phyloP scores from a whole-genome alignment of 345 rosid genomes.

The Bruguiera gymnorhiza region DNA sequence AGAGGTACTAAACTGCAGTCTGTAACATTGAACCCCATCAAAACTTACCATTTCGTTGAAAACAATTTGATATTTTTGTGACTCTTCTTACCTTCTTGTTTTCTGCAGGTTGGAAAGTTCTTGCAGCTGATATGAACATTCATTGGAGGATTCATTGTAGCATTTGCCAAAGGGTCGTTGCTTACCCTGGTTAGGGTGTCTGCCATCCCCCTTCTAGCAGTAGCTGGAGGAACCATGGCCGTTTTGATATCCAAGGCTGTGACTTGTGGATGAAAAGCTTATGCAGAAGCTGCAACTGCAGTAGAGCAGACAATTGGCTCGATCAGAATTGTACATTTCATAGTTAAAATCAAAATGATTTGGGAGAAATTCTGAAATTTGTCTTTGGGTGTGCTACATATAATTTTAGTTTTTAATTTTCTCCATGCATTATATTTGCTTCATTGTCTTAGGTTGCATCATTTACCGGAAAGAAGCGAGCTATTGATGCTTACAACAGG shows the following conservation, averaged over 20 bases:
- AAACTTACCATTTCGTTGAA: too few relatives aligned
- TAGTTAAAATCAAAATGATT: too few relatives aligned
- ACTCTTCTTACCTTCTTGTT: neutral
- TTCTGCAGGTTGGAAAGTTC: constrained; percentile 70
- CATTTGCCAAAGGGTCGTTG: constrained; percentile 77
- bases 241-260: constrained; percentile 47
- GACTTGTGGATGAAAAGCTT: constrained; percentile 62
- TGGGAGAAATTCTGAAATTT: too few relatives aligned
- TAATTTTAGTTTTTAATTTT: neutral
- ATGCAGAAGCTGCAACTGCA: constrained; percentile 64
- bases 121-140: constrained; percentile 65
- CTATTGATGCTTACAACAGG: constrained; percentile 41
- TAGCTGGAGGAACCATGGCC: constrained; percentile 55
- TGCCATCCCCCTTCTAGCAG: constrained; percentile 60
- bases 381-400: neutral
- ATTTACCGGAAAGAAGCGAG: constrained; percentile 61
- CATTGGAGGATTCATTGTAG: constrained; percentile 63
- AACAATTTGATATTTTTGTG: too few relatives aligned
- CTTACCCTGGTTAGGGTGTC: constrained; percentile 66
- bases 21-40: neutral
- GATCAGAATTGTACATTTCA: constrained; percentile 60
- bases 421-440: neutral
- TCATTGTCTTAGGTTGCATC: constrained; percentile 52
- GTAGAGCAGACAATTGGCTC: constrained; percentile 80
- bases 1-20: constrained; percentile 19